These are phyloP conservation scores for Trichosporon asahii DNA, from an alignment of 1,284 basidiomycete genomes.

Conservation along the genomic window DNA sequence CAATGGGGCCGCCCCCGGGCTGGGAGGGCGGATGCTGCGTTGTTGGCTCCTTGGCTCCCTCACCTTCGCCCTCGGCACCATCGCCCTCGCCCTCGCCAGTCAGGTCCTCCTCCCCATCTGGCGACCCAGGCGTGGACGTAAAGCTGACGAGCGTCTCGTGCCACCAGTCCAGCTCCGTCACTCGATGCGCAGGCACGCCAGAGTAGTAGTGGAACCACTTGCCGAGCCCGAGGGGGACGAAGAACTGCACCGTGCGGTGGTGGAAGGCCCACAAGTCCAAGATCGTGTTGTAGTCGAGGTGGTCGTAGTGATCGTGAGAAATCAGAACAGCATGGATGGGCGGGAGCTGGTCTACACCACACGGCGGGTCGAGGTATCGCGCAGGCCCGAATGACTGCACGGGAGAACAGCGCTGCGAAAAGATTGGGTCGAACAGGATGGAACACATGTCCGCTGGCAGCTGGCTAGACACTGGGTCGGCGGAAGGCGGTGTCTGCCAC, in stretches of 20 bases:
- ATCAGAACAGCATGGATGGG: slow-evolving; percentile 47
- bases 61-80: background rate
- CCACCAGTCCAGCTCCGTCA: slow-evolving; percentile 52
- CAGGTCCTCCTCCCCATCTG: background rate
- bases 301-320: slow-evolving; percentile 52
- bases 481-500: slow-evolving; percentile 23
- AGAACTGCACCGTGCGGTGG: slow-evolving; percentile 45
- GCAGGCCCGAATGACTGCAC: slow-evolving; percentile 49
- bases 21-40: background rate
- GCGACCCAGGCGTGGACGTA: slow-evolving; percentile 11
- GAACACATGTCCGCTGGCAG: slow-evolving; percentile 28
- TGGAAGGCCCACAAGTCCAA: slow-evolving; percentile 48
- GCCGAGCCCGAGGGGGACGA: slow-evolving; percentile 48
- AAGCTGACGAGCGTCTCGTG: slow-evolving; percentile 45
- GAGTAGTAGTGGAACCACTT: slow-evolving; percentile 42
- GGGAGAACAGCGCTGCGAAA: slow-evolving; percentile 50
- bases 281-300: slow-evolving; percentile 51
- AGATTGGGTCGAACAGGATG: slow-evolving; percentile 51
- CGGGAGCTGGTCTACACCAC: slow-evolving; percentile 44
- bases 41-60: background rate
- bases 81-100: background rate
- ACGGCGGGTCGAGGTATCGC: slow-evolving; percentile 45
- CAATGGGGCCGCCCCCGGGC: background rate
- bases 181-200: slow-evolving; percentile 39
- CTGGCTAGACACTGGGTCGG: background rate